phyloP scores from a whole-genome alignment of 2,329 filamentous ascomycete species.

The Lachnum nothofagi region DNA sequence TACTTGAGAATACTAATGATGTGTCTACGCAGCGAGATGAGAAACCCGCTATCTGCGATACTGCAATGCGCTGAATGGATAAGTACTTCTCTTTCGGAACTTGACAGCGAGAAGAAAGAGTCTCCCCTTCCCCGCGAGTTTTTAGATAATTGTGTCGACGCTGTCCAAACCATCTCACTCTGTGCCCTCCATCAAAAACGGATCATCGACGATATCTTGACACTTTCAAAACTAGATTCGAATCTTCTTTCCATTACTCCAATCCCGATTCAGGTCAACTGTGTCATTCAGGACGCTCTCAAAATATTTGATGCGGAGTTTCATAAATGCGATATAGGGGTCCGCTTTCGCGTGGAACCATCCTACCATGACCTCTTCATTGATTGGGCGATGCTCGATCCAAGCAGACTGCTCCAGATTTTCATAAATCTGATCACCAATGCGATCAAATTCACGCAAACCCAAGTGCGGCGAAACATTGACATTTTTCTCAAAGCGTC shows the following conservation, averaged over 20 bases:
- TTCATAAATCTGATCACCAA: conserved; percentile 72
- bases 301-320: conserved; percentile 77
- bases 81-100: conserved; percentile 43
- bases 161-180: conserved; percentile 68
- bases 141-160: conserved; percentile 60
- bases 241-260: conserved; percentile 65
- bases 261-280: conserved; percentile 60
- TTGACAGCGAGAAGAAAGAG: conserved; percentile 26
- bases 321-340: conserved; percentile 62
- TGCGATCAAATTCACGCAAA: conserved; percentile 59
- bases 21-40: conserved; percentile 47
- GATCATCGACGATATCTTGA: conserved; percentile 62
- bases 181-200: conserved; percentile 74
- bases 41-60: conserved; percentile 68
- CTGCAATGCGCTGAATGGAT: conserved; percentile 71
- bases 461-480: conserved; percentile 53
- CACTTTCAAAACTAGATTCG: conserved; percentile 65
- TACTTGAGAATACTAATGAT: not conserved
- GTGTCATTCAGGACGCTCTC: conserved; percentile 59
- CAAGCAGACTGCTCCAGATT: conserved; percentile 67
- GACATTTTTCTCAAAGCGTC: conserved; percentile 41
- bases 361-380: conserved; percentile 59
- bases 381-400: conserved; percentile 69
- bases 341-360: conserved; percentile 61
- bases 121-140: conserved; percentile 35